Evolutionary conservation across 2,329 filamentous ascomycete species (phyloP).

Genomic region (Fusarium graminum): DNA sequence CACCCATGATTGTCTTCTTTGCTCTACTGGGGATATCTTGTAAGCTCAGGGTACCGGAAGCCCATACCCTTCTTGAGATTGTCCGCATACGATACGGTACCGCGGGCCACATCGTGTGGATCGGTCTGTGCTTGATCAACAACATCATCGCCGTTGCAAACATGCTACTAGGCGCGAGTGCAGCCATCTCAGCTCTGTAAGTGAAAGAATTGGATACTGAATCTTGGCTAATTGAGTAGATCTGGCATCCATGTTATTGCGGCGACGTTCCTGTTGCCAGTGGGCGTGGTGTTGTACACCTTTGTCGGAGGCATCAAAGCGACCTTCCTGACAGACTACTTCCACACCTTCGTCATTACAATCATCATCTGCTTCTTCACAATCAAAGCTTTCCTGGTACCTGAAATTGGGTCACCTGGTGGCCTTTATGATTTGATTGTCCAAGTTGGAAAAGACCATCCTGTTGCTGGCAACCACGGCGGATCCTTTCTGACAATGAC

Average conservation of each 20-base stretch:
- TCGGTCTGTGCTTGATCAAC: slow-evolving; percentile 65
- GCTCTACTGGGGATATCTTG: slow-evolving; percentile 64
- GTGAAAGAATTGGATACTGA: background rate
- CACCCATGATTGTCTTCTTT: slow-evolving; percentile 69
- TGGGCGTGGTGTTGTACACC: slow-evolving; percentile 57
- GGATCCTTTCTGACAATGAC: slow-evolving; percentile 68
- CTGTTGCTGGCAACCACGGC: slow-evolving; percentile 64
- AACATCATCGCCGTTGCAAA: slow-evolving; percentile 67
- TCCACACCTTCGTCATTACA: slow-evolving; percentile 67
- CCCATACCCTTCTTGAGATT: slow-evolving; percentile 67
- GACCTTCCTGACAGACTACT: slow-evolving; percentile 63
- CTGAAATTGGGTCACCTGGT: slow-evolving; percentile 62
- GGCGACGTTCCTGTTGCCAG: slow-evolving; percentile 60
- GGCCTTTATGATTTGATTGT: slow-evolving; percentile 65
- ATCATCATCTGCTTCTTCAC: slow-evolving; percentile 65
- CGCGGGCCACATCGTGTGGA: slow-evolving; percentile 64
- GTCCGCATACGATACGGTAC: slow-evolving; percentile 65
- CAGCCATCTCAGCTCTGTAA: slow-evolving; percentile 53
- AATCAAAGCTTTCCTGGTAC: slow-evolving; percentile 60
- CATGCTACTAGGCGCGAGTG: slow-evolving; percentile 61
- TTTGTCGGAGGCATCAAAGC: slow-evolving; percentile 58
- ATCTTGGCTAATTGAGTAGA: slow-evolving; percentile 33
- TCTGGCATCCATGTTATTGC: slow-evolving; percentile 65
- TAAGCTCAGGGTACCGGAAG: slow-evolving; percentile 66
- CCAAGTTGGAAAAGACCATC: slow-evolving; percentile 58